phyloP scores from a whole-genome alignment of 1,139 yeast genomes.

The Pneumocystis oryctolagi region DNA sequence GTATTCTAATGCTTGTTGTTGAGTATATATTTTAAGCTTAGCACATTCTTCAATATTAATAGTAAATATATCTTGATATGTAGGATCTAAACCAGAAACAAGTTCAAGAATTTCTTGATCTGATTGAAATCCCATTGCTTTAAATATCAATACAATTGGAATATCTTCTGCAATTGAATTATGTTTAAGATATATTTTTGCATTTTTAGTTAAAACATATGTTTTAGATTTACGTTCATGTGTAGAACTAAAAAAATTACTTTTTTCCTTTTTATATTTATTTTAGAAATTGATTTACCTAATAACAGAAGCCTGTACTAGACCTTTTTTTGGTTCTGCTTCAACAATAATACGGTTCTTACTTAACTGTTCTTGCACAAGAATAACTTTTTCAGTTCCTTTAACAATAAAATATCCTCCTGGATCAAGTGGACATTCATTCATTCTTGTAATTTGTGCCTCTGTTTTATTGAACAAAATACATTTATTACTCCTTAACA shows the following conservation, averaged over 20 bases:
- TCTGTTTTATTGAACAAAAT: slow-evolving; percentile 66
- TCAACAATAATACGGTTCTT: slow-evolving; percentile 96
- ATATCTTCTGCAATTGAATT: slow-evolving; percentile 90
- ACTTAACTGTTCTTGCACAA: slow-evolving; percentile 91
- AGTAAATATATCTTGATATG: slow-evolving; percentile 81
- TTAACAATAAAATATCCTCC: slow-evolving; percentile 97
- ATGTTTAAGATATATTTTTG: slow-evolving; percentile 77
- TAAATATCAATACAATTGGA: slow-evolving; percentile 81
- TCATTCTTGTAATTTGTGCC: slow-evolving; percentile 66
- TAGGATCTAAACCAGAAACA: slow-evolving; percentile 79
- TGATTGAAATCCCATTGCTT: slow-evolving; percentile 89
- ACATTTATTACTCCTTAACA: slow-evolving; percentile 89
- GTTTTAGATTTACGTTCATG: slow-evolving; percentile 97
- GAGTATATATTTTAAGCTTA: slow-evolving; percentile 70
- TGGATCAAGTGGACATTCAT: slow-evolving; percentile 95
- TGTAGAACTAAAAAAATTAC: slow-evolving; percentile 42
- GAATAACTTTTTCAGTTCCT: slow-evolving; percentile 93
- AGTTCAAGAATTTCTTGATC: slow-evolving; percentile 87
- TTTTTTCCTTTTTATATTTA: not conserved
- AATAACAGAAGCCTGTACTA: slow-evolving; percentile 94
- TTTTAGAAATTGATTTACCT: slow-evolving; percentile 18
- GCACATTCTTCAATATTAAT: slow-evolving; percentile 92
- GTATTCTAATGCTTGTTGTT: slow-evolving; percentile 82
- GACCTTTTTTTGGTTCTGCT: slow-evolving; percentile 84
- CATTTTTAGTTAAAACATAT: slow-evolving; percentile 83